A percentile compares a stretch with the other conserved stretches of the same genome.
phyloP scores from a whole-genome alignment of 2,329 filamentous ascomycete species.

The Neopestalotiopsis sp. region DNA sequence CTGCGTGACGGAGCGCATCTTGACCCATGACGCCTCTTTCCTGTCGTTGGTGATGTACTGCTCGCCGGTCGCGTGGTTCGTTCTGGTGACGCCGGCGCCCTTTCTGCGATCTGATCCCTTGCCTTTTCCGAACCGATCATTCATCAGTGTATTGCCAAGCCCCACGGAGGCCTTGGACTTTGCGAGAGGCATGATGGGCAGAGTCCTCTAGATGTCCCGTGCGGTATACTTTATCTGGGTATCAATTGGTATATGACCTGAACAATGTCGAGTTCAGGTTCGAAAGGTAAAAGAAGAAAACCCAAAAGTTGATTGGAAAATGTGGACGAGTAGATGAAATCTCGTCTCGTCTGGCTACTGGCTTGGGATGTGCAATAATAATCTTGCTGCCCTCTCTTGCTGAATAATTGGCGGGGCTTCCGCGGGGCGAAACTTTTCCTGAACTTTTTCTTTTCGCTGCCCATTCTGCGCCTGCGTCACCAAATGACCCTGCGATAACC shows the following conservation, averaged over 20 bases:
- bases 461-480: conserved; percentile 12
- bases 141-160: conserved; percentile 97
- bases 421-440: conserved; percentile 22
- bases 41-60: conserved; percentile 89
- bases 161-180: conserved; percentile 97
- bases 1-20: conserved; percentile 98
- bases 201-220: background rate
- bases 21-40: conserved; percentile 94
- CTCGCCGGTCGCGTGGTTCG: conserved; percentile 81
- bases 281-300: background rate
- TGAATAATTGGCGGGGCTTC: conserved; percentile 23
- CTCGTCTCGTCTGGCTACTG: background rate
- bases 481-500: conserved; percentile 16
- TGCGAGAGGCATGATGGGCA: conserved; percentile 63
- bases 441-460: conserved; percentile 9
- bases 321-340: conserved; percentile 6
- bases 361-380: background rate
- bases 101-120: conserved; percentile 85
- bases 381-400: conserved; percentile 11
- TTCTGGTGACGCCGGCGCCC: conserved; percentile 63
- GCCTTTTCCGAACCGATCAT: conserved; percentile 94
- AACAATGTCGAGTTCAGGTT: background rate
- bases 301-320: background rate
- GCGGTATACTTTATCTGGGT: too few species aligned
- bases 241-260: background rate